Evolutionary conservation across 148 eudicot genomes (phyloP), one percentile per base, ranked within the genome.

Genomic region (Chenopodium quinoa): DNA sequence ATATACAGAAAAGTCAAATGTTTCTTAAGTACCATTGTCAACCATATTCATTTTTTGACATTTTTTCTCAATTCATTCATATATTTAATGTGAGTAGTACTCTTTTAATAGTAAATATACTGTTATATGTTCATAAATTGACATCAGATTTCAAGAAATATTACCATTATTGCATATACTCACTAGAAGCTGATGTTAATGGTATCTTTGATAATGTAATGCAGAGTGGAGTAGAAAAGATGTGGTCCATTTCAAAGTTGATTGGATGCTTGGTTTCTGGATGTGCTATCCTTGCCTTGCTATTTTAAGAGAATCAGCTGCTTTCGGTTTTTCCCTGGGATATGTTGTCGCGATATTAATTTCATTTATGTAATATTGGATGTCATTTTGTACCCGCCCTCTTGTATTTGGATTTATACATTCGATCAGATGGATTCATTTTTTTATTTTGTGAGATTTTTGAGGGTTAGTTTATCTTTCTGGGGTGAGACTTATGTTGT

Each of bases 171-270:
- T 54, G 5, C 44, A 52, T 52, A 14, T 12, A 3, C 17, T 52
- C 2, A 16, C 60, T 62, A 62, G 65, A 20, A n/a, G 32, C 7
- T 25, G 25, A 6, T 12, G 5, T 46, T 2, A 20, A 29, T 32
- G 52, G 19, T 69, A 4, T 56, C 13, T 34, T 40, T 3, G 25
- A 14, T 27, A 20, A 32, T 66, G 46, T n/a, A 14, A 44, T 75
- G 85, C 85, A 83, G 85, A 83, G 70, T 79, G 85, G 85, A 50
- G 85, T 76, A 52, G 82, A 71, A 48, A 71, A 25, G 75, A 67
- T 83, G 82, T 50, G 77, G 82, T 60, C 71, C 29, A 20, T 73
- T 67, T 79, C 82, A 25, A 83, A 83, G 82, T 44, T 78, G 67
- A 64, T 83, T 7, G 82, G 82, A 79, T 56, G 79, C 75, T 54